phyloP scores from a whole-genome alignment of 176 grass and related monocot species.

The Saccharum officinarum region DNA sequence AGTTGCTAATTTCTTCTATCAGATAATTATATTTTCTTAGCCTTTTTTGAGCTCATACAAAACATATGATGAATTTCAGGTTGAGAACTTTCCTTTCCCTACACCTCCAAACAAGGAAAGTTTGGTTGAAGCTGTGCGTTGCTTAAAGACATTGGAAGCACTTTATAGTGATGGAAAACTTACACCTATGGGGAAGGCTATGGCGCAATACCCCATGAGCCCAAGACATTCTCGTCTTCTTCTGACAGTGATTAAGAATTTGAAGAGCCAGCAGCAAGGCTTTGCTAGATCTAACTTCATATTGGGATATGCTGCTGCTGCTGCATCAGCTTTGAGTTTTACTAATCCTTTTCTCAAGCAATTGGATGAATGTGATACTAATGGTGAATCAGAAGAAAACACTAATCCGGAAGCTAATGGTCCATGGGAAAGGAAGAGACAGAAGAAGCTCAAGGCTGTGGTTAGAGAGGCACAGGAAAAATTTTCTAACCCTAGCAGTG shows the following conservation, averaged over 20 bases:
- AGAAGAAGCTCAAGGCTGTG: conserved; percentile 61
- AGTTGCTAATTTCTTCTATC: background rate
- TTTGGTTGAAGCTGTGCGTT: conserved; percentile 78
- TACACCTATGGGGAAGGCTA: conserved; percentile 85
- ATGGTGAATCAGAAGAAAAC: conserved; percentile 42
- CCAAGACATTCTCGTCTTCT: conserved; percentile 91
- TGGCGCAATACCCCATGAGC: conserved; percentile 91
- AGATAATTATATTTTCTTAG: conserved; percentile 27
- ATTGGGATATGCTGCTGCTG: conserved; percentile 68
- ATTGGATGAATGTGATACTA: conserved; percentile 34
- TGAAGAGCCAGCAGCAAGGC: conserved; percentile 53
- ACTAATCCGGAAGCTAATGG: conserved; percentile 43
- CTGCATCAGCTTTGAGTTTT: conserved; percentile 89
- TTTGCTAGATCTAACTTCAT: conserved; percentile 64
- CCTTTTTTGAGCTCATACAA: background rate
- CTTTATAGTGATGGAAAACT: conserved; percentile 52
- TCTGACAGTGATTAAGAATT: conserved; percentile 77
- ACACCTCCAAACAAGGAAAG: conserved; percentile 68
- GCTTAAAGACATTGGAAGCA: conserved; percentile 87
- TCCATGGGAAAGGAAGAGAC: conserved; percentile 49
- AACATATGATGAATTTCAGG: conserved; percentile 53
- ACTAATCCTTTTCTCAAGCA: conserved; percentile 78
- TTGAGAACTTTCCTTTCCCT: conserved; percentile 95
- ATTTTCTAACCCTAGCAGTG: conserved; percentile 80
- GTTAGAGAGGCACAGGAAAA: conserved; percentile 66